A percentile compares a stretch with the other conserved stretches of the same genome.
These are phyloP conservation scores for Penicillium crustosum DNA, from an alignment of 2,329 filamentous ascomycete species.

Conservation along the genomic window DNA sequence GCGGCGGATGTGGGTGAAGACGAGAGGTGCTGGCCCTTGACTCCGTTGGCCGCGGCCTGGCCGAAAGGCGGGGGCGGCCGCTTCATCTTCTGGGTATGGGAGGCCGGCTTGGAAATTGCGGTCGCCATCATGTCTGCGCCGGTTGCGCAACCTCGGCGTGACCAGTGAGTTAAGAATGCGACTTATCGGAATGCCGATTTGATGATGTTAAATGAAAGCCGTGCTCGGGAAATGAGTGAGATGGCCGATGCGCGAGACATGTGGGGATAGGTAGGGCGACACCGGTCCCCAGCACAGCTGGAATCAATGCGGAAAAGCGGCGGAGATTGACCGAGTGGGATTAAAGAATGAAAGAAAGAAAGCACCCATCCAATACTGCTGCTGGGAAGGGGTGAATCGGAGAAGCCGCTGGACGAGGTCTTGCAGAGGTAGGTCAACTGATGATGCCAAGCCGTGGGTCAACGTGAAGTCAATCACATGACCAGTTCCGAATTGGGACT, in stretches of 20 bases:
- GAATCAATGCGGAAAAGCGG: conserved; percentile 24
- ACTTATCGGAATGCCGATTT: conserved; percentile 28
- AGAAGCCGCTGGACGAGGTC: conserved; percentile 25
- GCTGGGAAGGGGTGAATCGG: conserved; percentile 23
- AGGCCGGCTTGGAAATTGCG: conserved; percentile 45
- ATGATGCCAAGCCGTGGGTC: conserved; percentile 42
- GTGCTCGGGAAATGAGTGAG: conserved; percentile 39
- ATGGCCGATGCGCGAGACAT: conserved; percentile 47
- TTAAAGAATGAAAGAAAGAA: conserved; percentile 20
- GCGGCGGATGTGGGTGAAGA: conserved; percentile 57
- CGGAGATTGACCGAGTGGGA: conserved; percentile 22
- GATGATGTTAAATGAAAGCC: conserved; percentile 30
- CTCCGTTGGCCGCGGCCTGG: conserved; percentile 61
- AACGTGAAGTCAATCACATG: conserved; percentile 34
- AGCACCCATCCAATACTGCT: conserved; percentile 29
- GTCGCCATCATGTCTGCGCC: conserved; percentile 42
- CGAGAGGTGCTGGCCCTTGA: conserved; percentile 58
- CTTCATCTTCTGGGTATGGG: conserved; percentile 62
- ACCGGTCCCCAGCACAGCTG: conserved; percentile 31
- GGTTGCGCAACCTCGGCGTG: conserved; percentile 20
- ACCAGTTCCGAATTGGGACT: conserved; percentile 16
- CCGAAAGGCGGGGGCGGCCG: conserved; percentile 65
- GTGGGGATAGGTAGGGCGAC: conserved; percentile 43
- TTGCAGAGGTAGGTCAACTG: conserved; percentile 34
- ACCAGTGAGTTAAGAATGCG: conserved; percentile 21